Evolutionary conservation across 2,329 filamentous ascomycete species (phyloP).

Genomic region (Raffaelea ambrosiae): DNA sequence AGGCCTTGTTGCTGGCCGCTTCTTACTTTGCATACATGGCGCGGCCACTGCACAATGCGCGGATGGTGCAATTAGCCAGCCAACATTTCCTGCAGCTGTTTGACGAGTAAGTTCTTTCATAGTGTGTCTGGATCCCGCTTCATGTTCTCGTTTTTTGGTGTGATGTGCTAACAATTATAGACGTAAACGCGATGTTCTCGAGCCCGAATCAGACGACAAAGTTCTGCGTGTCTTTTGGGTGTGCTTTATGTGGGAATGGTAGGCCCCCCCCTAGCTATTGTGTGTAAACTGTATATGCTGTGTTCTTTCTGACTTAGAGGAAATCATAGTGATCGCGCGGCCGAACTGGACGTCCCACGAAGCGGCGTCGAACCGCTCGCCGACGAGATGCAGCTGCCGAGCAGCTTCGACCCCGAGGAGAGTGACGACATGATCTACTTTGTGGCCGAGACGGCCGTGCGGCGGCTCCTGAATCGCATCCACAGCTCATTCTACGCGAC

Average conservation of each 20-base stretch:
- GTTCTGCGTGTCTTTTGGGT: slow-evolving; percentile 60
- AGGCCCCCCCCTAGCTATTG: no score
- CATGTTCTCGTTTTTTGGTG: neutral
- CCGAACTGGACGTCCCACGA: slow-evolving; percentile 44
- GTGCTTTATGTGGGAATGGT: slow-evolving; percentile 65
- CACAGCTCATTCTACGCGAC: slow-evolving; percentile 30
- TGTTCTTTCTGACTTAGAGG: neutral
- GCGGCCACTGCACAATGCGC: slow-evolving; percentile 26
- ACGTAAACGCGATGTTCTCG: neutral
- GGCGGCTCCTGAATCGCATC: slow-evolving; percentile 32
- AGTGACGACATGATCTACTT: slow-evolving; percentile 28
- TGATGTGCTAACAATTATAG: neutral
- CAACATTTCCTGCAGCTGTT: slow-evolving; percentile 21
- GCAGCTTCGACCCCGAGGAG: slow-evolving; percentile 21
- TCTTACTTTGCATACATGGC: slow-evolving; percentile 28
- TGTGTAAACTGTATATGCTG: no score
- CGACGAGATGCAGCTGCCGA: slow-evolving; percentile 26
- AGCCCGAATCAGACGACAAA: slow-evolving; percentile 27
- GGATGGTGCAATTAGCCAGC: slow-evolving; percentile 23
- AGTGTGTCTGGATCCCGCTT: no score
- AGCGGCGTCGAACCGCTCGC: slow-evolving; percentile 28
- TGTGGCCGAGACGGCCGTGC: slow-evolving; percentile 31
- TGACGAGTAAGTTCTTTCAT: slow-evolving; percentile 19
- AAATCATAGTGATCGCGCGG: slow-evolving; percentile 63
- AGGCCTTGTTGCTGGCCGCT: slow-evolving; percentile 26